A percentile compares a stretch with the other conserved stretches of the same genome.
Evolutionary conservation across 441 rosid species (phyloP).

Genomic region (Populus hybrid): DNA sequence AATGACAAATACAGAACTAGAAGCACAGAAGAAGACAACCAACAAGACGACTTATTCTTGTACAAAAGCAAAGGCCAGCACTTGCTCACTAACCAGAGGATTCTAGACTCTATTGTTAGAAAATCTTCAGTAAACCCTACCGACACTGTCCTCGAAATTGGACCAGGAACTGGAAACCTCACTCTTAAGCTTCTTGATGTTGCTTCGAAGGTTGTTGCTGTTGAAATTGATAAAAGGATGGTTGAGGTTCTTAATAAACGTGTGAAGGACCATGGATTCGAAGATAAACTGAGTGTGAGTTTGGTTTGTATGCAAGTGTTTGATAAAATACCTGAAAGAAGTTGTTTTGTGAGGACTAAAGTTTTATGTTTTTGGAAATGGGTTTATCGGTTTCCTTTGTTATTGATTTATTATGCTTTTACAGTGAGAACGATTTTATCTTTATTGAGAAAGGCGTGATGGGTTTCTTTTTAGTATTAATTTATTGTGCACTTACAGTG

Average conservation of each 20-base stretch:
- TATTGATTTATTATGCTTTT: conserved; percentile 2
- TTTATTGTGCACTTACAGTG: neutral
- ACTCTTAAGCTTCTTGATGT: conserved; percentile 70
- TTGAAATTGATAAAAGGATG: conserved; percentile 81
- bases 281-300: conserved; percentile 49
- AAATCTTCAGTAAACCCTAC: conserved; percentile 28
- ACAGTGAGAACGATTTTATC: neutral
- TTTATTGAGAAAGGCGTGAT: neutral
- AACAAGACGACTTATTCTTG: conserved; percentile 36
- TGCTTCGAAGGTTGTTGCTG: conserved; percentile 55
- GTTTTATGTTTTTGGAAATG: neutral
- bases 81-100: conserved; percentile 69
- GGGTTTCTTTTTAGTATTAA: neutral
- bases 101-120: conserved; percentile 69
- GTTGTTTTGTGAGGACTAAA: neutral
- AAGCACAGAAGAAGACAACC: conserved; percentile 15
- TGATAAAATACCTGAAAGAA: conserved; percentile 41
- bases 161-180: conserved; percentile 91
- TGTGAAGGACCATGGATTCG: conserved; percentile 37
- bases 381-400: neutral
- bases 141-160: conserved; percentile 15
- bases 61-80: conserved; percentile 91
- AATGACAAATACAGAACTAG: conserved; percentile 7
- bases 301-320: conserved; percentile 24
- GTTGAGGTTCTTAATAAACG: conserved; percentile 56